phyloP scores from a whole-genome alignment of 208 protist genomes.

The Trypanosoma grayi region DNA sequence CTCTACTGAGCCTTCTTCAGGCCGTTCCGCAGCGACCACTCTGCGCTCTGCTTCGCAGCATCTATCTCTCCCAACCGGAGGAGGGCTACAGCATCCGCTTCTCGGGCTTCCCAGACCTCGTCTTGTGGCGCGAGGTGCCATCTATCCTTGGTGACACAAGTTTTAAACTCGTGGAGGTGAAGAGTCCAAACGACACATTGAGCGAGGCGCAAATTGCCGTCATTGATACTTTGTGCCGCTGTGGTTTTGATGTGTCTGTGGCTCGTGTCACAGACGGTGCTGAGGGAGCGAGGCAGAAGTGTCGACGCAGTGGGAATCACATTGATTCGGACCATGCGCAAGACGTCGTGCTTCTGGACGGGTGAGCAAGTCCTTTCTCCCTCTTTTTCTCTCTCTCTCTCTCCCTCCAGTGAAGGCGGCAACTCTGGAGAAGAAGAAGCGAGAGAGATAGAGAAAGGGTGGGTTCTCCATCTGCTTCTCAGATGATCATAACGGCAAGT shows the following conservation, averaged over 20 bases:
- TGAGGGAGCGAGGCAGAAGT: background rate
- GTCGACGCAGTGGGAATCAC: background rate
- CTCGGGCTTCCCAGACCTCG: conserved; percentile 78
- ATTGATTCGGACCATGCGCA: background rate
- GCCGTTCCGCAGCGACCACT: conserved; percentile 47
- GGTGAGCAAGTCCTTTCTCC: conserved; percentile 4
- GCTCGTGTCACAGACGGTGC: conserved; percentile 89
- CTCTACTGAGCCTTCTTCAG: conserved; percentile 52
- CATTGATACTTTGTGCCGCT: conserved; percentile 62
- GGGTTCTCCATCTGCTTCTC: no score
- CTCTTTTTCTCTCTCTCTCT: no score
- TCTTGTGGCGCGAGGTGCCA: conserved; percentile 46
- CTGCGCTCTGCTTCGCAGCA: conserved; percentile 49
- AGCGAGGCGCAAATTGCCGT: conserved; percentile 66
- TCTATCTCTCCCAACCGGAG: conserved; percentile 44
- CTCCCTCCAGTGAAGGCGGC: no score
- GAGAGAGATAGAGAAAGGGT: no score
- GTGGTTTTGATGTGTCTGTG: conserved; percentile 80
- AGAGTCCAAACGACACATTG: conserved; percentile 65
- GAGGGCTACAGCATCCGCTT: conserved; percentile 53
- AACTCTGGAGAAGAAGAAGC: no score
- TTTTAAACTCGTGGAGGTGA: conserved; percentile 79
- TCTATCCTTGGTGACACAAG: background rate
- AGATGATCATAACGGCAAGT: no score
- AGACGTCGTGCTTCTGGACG: background rate